Evolutionary conservation across 768 basidiomycete genomes (phyloP), one percentile per base, ranked within the genome.

Genomic region (Hysterangium stoloniferum): DNA sequence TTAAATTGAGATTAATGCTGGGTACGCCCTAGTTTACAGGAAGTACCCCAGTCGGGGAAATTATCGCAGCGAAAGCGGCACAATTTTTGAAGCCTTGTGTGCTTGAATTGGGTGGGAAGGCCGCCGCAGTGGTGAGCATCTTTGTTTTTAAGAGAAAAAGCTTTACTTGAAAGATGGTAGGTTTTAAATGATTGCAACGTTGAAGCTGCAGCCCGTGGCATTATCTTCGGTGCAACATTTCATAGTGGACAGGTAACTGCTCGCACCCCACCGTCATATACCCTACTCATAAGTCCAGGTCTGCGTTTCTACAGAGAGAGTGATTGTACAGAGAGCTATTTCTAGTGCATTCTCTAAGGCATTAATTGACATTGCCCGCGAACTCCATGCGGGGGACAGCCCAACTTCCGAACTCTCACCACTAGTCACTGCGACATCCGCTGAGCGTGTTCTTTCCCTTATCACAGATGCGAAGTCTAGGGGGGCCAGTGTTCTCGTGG

Each of bases 151-250:
- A 37, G 41, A 15, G 28, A 25, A 12, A 11, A n/a, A 27, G 43
- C 5, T 41, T 13, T 22, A 44, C 12, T 41, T 6, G 28, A 12
- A 12, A 19, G 20, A 4, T 7, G 5, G 40, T 17, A 41, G 40
- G 40, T 41, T 12, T 34, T 49, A 22, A 36, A 49, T 4, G 52
- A 56, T 9, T 66, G 65, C 2, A 61, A 69, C 49, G 52, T 67
- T n/a, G 58, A 64, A 40, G 43, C 60, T 11, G 66, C 66, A 0
- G 66, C 68, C 1, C 63, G 66, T 32, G 46, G 45, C 6, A 41
- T 55, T n/a, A 45, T 56, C 12, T 40, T 20, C 20, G 55, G 55
- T 29, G 54, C 54, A 31, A 28, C 49, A 9, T 20, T 49, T 13
- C 45, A 56, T 34, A 37, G 45, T 12, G 55, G 55, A n/a, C 55